These are phyloP conservation scores for Pterocarpus macrocarpus DNA, from an alignment of 306 rosid genomes.

Conservation along the genomic window DNA sequence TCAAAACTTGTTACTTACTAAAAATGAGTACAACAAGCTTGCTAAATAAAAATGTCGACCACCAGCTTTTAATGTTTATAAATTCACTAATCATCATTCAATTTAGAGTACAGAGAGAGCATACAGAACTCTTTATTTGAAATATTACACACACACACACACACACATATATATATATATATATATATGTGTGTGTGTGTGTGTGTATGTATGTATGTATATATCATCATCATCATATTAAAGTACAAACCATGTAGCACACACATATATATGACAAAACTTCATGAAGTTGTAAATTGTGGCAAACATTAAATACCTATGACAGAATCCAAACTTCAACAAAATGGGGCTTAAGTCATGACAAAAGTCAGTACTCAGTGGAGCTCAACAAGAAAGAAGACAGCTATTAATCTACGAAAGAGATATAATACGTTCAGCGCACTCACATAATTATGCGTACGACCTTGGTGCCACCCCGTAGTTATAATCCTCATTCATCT, in stretches of 20 bases:
- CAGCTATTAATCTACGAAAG: not conserved
- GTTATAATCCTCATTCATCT: slow-evolving; percentile 3
- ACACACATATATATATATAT: too few species aligned
- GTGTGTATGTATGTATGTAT: too few species aligned
- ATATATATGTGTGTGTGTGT: too few species aligned
- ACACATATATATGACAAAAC: too few species aligned
- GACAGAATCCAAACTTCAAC: not conserved
- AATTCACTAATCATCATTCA: not conserved
- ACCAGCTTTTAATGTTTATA: not conserved
- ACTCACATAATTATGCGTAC: not conserved
- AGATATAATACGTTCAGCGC: not conserved
- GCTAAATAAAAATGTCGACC: slow-evolving; percentile 9
- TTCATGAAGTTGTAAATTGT: not conserved
- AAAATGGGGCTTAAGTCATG: slow-evolving; percentile 5
- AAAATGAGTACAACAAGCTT: slow-evolving; percentile 13
- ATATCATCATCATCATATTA: too few species aligned
- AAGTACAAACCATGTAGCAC: too few species aligned
- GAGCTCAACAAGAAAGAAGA: not conserved
- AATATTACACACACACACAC: too few species aligned
- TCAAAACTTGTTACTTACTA: not conserved
- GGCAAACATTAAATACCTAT: not conserved
- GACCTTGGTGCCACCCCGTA: slow-evolving; percentile 14
- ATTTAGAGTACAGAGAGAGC: slow-evolving; percentile 2
- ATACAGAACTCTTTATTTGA: not conserved
- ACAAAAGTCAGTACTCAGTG: not conserved